phyloP scores from a whole-genome alignment of 306 rosid genomes.

The Medicago arabica region DNA sequence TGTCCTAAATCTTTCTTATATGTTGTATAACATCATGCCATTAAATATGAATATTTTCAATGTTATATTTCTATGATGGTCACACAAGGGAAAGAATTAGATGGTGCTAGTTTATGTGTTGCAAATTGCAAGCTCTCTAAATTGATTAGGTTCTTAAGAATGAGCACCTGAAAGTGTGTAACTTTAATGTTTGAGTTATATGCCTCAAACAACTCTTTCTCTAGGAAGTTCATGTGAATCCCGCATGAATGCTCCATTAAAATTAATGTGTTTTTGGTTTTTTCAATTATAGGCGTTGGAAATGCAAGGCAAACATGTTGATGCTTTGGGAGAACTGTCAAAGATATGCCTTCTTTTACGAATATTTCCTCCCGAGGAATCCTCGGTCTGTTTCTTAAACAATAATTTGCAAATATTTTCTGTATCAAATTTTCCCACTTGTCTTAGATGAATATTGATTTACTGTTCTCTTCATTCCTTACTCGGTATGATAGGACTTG shows the following conservation, averaged over 20 bases:
- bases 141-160: constrained; percentile 19
- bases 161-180: constrained; percentile 23
- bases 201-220: neutral
- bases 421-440: neutral
- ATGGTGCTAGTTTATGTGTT: constrained; percentile 22
- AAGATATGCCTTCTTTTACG: constrained; percentile 73
- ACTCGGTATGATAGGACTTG: neutral
- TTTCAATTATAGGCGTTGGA: constrained; percentile 70
- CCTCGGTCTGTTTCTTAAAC: constrained; percentile 64
- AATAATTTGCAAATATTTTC: constrained; percentile 13
- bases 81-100: constrained; percentile 5
- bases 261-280: constrained; percentile 17
- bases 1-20: constrained; percentile 19
- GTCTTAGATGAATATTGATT: constrained; percentile 6
- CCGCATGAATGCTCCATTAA: constrained; percentile 23
- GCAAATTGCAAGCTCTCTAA: constrained; percentile 5
- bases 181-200: constrained; percentile 29
- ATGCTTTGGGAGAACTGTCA: constrained; percentile 73
- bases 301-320: constrained; percentile 83
- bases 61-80: constrained; percentile 3
- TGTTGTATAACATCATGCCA: neutral
- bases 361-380: constrained; percentile 91
- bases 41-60: constrained; percentile 7
- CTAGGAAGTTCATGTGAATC: neutral
- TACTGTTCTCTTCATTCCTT: constrained; percentile 13